Conservation (phyloP, 148 eudicot species). For the Amaranthus hypochondriacus region DNA sequence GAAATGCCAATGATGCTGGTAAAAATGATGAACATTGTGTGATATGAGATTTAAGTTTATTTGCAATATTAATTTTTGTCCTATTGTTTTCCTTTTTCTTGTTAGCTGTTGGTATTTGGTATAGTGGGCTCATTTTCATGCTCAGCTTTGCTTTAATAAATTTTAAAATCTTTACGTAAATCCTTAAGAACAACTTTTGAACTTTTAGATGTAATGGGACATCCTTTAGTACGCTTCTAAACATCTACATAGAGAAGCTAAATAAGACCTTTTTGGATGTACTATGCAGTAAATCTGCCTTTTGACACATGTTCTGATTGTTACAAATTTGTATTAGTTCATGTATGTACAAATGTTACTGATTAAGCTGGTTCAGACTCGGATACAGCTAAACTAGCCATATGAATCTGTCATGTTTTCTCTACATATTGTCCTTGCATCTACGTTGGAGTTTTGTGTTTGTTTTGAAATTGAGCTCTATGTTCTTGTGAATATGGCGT, state of each 20-base stretch:
- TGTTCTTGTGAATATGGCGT: background rate
- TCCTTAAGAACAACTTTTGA: background rate
- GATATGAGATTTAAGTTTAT: slow-evolving; percentile 6
- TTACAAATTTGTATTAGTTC: background rate
- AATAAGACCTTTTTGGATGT: background rate
- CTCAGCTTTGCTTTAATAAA: background rate
- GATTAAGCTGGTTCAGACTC: background rate
- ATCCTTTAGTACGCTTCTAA: background rate
- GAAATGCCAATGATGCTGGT: slow-evolving; percentile 21
- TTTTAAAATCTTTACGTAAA: no score
- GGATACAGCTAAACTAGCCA: background rate
- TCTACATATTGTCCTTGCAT: background rate
- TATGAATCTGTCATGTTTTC: background rate
- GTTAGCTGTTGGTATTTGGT: background rate
- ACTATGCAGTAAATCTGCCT: background rate
- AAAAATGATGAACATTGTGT: slow-evolving; percentile 51
- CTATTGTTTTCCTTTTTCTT: background rate
- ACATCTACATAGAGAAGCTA: background rate
- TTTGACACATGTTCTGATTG: no score
- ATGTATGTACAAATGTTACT: background rate
- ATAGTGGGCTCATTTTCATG: background rate
- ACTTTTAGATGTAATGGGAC: background rate
- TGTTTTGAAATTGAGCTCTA: background rate
- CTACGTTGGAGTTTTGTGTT: background rate
- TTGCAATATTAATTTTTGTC: background rate